phyloP scores from a whole-genome alignment of 305 asterid genomes.

The Salvia sclarea region DNA sequence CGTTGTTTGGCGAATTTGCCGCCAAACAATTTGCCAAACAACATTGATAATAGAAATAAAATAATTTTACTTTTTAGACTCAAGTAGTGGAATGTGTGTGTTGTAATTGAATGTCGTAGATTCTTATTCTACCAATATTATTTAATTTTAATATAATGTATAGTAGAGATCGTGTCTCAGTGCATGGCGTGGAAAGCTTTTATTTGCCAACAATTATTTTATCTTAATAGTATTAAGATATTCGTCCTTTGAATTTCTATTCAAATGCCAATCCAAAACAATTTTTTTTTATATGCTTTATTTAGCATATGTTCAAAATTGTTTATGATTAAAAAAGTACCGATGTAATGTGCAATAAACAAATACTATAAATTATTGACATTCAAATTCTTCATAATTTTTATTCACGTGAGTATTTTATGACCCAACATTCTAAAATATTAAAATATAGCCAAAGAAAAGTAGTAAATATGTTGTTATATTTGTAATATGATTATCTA shows the following conservation, averaged over 20 bases:
- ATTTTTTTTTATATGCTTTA: too few species aligned
- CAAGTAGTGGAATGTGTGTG: background rate
- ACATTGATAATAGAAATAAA: background rate
- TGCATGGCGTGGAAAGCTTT: background rate
- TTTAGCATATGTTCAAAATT: background rate
- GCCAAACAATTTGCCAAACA: too few species aligned
- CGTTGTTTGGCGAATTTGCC: background rate
- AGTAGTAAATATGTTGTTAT: too few species aligned
- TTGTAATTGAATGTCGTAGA: background rate
- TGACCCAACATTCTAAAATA: too few species aligned
- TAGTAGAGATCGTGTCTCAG: background rate
- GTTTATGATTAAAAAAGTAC: background rate
- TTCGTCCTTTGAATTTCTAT: background rate
- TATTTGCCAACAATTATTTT: background rate
- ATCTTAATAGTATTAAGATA: background rate
- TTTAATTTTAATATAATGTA: too few species aligned
- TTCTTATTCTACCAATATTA: background rate
- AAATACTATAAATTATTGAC: too few species aligned
- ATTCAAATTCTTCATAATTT: too few species aligned
- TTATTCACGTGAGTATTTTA: too few species aligned
- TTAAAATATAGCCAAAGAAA: too few species aligned
- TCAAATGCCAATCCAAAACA: background rate
- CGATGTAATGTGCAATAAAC: too few species aligned
- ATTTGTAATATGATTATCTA: too few species aligned
- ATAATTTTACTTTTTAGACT: background rate